Base-by-base conservation (phyloP, 2,329 filamentous ascomycete species). In the Diaporthe capsici region DNA sequence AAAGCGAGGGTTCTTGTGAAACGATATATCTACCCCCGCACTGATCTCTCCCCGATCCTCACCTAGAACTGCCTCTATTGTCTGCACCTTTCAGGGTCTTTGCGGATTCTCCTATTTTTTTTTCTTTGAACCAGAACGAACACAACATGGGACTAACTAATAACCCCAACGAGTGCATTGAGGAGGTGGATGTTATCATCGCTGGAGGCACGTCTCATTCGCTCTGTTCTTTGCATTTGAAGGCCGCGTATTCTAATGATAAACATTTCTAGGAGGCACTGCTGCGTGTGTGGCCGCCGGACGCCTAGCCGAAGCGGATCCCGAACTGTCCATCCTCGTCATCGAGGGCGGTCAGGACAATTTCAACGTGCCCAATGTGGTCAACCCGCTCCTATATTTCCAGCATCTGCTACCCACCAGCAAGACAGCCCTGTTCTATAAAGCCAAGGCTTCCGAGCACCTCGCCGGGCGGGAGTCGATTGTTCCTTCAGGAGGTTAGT, bases 311-410 rank as follows among this genome's bases (percentile, higher is more conserved):
- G 87, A 87, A 0, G 85, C 89, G 68, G 87, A 87, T 73, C 87
- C 87, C 0, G 82, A 82, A 31, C 82, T 90, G 2, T 86, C 85
- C 28, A 87, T 91, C 61, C 82, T 91, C 20, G 81, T 92, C 13
- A 86, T 91, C 63, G 90, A 92, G 79, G 83, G 85, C 37, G 90
- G 90, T 0, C 84, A 84, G 20, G 88, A 91, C 80, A 91, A 88
- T 78, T 86, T 87, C 77, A 83, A 88, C 78, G 83, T 87, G 70
- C 86, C 87, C 0, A 85, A 83, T 22, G 83, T 91, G n/a, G 82
- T 87, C 13, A 84, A 88, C 72, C 89, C 90, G 0, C 88, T 85
- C 0, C 81, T 90, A 6, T 90, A 84, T 75, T 80, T 87, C 34
- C 81, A 82, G 42, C 87, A 90, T 77, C 81, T 91, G 0, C 81